Evolutionary conservation across 1,284 basidiomycete species (phyloP), one percentile per base, ranked within the genome.

Genomic region (Leccinum fuscescens): DNA sequence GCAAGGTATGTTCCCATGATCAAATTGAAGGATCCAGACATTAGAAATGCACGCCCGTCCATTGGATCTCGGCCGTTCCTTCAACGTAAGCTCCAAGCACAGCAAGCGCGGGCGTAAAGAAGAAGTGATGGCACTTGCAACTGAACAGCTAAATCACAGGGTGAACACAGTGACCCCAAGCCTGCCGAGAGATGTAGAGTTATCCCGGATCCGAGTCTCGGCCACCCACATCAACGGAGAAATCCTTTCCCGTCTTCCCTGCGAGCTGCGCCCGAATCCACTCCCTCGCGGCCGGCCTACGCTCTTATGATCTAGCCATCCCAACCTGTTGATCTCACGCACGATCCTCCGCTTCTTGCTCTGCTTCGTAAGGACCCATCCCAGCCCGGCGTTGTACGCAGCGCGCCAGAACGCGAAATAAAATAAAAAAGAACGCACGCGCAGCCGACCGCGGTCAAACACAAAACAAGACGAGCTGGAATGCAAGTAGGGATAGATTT

Each of bases 301-400:
- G 84, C 59, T 81, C 76, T 29, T 29, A 61, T 82, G 80, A 72
- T 98, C 22, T 22, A 98, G 82, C 95, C 95, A 98, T 5, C 94
- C 96, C 50, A 87, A 77, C 14, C 81, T 78, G 61, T 92, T 86
- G 4, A 98, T 83, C 63, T 90, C 85, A 33, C 86, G 82, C 51
- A 98, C 93, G 66, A 99, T 93, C 91, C 93, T 98, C 69, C 86
- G 90, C 76, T 86, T 88, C 78, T 96, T 95, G 79, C 92, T 94
- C 78, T 99, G 96, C 71, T 92, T 90, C 20, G 94, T 94, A 58
- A 99, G 82, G 7, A 98, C 84, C 87, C 91, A 97, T 1, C 29
- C 96, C 55, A 99, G 84, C 0, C 96, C 96, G 53, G 85, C 89
- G 73, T 99, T 94, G 76, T 98, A 99, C 11, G 92, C 89, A 7